Conservation (phyloP, 495 filamentous ascomycete genomes). For the Penicillium soppii region DNA sequence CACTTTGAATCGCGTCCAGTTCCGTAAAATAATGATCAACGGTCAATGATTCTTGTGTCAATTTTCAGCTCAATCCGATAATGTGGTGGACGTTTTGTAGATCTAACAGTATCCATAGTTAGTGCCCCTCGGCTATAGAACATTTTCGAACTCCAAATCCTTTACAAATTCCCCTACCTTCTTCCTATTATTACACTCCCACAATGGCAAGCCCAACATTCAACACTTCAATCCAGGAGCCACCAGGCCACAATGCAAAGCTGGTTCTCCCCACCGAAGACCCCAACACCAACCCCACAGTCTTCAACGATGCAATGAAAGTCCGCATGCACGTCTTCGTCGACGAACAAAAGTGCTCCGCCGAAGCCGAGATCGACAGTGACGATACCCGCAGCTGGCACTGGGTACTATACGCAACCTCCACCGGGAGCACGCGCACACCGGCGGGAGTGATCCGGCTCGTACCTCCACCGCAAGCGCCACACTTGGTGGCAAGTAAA, state of each 20-base stretch:
- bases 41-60: too few relatives aligned
- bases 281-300: constrained; percentile 44
- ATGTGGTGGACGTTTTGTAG: too few relatives aligned
- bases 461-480: constrained; percentile 71
- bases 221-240: constrained; percentile 24
- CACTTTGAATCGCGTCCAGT: too few relatives aligned
- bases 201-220: constrained; percentile 9
- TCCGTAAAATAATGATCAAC: too few relatives aligned
- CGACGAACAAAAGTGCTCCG: constrained; percentile 66
- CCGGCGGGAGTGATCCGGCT: constrained; percentile 71
- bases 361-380: constrained; percentile 70
- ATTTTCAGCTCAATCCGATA: too few relatives aligned
- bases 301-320: constrained; percentile 74
- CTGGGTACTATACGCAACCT: constrained; percentile 66
- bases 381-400: constrained; percentile 80
- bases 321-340: constrained; percentile 79
- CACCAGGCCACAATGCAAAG: constrained; percentile 15
- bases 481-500: too few relatives aligned
- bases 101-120: too few relatives aligned
- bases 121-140: too few relatives aligned
- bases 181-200: constrained; percentile 1
- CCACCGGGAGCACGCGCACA: neutral
- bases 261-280: constrained; percentile 18
- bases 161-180: too few relatives aligned
- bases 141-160: too few relatives aligned